Percentiles rank a stretch among this genome's conserved stretches.
Evolutionary conservation across 495 filamentous ascomycete species (phyloP).

Genomic region (Choiromyces venosus): DNA sequence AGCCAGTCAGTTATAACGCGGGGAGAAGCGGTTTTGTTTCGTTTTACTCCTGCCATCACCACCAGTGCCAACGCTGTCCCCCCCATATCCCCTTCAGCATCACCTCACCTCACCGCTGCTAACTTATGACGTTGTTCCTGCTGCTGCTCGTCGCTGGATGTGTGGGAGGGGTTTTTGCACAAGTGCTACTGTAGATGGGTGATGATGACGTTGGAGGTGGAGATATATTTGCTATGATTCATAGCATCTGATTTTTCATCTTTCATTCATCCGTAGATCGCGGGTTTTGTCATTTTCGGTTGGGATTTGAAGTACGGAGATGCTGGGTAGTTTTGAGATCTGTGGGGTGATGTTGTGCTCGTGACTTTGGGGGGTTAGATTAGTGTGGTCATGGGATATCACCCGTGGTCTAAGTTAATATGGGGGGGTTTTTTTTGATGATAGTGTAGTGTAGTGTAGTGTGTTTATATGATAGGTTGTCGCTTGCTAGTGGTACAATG

Average conservation of each 20-base stretch:
- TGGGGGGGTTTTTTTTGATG: neutral
- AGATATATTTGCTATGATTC: neutral
- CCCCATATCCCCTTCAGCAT: too few relatives aligned
- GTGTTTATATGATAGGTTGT: neutral
- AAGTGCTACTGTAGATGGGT: neutral
- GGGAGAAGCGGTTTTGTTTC: neutral
- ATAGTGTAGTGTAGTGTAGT: neutral
- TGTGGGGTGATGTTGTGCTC: neutral
- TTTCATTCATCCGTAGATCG: neutral
- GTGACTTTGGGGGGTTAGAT: neutral
- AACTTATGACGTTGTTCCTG: neutral
- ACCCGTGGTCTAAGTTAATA: neutral
- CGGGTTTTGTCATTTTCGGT: neutral
- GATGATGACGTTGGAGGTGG: neutral
- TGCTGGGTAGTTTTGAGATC: neutral
- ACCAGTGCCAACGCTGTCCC: too few relatives aligned
- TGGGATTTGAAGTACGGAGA: neutral
- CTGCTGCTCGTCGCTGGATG: neutral
- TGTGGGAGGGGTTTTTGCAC: neutral
- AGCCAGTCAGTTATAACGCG: neutral
- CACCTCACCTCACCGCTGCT: neutral
- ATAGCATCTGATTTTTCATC: neutral
- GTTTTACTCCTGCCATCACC: neutral
- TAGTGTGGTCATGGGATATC: neutral
- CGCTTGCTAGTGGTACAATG: neutral